Base-by-base conservation (phyloP, 2,329 filamentous ascomycete species). In the Fusarium albidum region DNA sequence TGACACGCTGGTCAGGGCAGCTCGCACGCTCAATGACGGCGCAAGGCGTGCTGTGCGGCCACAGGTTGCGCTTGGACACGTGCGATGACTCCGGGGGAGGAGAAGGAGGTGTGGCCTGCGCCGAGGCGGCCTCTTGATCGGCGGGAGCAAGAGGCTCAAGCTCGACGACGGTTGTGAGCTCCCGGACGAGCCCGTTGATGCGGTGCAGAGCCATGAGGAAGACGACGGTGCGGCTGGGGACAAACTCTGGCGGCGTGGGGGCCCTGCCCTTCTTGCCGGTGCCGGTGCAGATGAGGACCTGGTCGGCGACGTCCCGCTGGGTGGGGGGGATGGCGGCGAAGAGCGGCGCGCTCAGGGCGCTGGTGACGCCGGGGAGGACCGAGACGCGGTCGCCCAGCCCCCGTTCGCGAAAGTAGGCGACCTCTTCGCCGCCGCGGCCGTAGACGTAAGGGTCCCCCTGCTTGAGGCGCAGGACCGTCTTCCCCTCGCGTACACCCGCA, bases 361-460 rank as follows among this genome's bases (percentile, higher is more conserved):
- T 93, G 1, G 95, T 98, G 35, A 99, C 89, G 1, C 95, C 95
- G 0, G 95, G 95, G 3, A 99, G 78, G 1, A 99, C 93, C 0
- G 83, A 68, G 2, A 87, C 79, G 9, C 72, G 76, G 10, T 87
- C 84, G 6, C 80, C 82, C 52, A 88, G 87, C 2, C 92, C 92
- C 40, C 89, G 82, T 4, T 77, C 76, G 3, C 86, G 79, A 80
- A 99, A 97, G 71, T 90, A 96, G 26, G 86, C 84, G 32, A 92
- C 91, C 72, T 99, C 95, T 72, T 99, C 95, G 28, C 92, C 95
- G 49, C 95, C 95, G 32, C 95, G 87, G 32, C 95, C 95, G 73
- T 98, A 99, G 32, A 99, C 85, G 74, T 96, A 99, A 0, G 95
- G 95, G 68, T 99, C 95, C 38, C 95, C 95, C 72, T 99, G 95